Evolutionary conservation across 495 filamentous ascomycete species (phyloP).

Genomic region (Eremomyces bilateralis): DNA sequence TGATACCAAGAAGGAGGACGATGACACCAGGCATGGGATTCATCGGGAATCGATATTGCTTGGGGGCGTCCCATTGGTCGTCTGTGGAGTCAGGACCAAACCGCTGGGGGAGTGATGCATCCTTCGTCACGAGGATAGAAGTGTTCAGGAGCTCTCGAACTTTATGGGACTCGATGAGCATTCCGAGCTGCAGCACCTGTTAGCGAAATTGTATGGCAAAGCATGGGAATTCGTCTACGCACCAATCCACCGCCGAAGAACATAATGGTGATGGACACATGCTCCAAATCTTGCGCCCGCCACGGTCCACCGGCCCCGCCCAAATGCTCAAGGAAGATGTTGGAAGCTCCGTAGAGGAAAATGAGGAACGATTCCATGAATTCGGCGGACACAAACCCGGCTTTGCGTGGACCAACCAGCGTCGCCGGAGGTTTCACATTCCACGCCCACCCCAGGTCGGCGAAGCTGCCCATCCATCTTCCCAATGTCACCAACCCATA

Average conservation of each 20-base stretch:
- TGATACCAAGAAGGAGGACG: constrained; percentile 65
- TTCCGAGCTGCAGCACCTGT: constrained; percentile 40
- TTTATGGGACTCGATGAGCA: constrained; percentile 66
- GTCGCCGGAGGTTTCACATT: constrained; percentile 52
- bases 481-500: constrained; percentile 76
- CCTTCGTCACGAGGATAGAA: constrained; percentile 25
- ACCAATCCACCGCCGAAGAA: constrained; percentile 90
- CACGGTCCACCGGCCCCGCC: constrained; percentile 45
- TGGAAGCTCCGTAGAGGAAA: constrained; percentile 69
- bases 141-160: constrained; percentile 52
- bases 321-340: constrained; percentile 86
- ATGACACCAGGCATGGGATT: constrained; percentile 81
- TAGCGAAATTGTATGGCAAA: neutral
- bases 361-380: constrained; percentile 78
- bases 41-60: constrained; percentile 50
- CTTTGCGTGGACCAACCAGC: constrained; percentile 36
- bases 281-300: constrained; percentile 66
- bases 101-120: too few relatives aligned
- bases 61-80: constrained; percentile 33
- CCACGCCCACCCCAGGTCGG: constrained; percentile 90
- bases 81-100: constrained; percentile 17
- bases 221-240: constrained; percentile 21
- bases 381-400: constrained; percentile 56
- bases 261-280: constrained; percentile 78
- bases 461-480: constrained; percentile 77